phyloP scores from a whole-genome alignment of 2,329 filamentous ascomycete genomes.

The Trichophaea hybrida region DNA sequence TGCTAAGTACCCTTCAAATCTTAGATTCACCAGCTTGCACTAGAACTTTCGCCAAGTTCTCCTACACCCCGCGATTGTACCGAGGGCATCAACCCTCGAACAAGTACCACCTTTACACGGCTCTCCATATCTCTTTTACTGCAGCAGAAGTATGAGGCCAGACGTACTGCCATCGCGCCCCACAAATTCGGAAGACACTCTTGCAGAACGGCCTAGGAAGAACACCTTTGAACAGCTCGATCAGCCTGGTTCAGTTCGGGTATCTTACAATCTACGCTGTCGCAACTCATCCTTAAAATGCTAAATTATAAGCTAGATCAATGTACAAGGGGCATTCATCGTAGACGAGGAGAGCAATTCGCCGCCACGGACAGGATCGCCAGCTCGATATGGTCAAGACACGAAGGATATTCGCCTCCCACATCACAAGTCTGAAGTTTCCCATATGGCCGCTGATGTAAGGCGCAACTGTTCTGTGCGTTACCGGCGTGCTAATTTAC shows the following conservation, averaged over 20 bases:
- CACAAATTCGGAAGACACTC: too few relatives aligned
- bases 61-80: too few relatives aligned
- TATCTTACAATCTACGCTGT: background rate
- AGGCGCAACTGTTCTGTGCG: slow-evolving; percentile 30
- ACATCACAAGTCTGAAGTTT: slow-evolving; percentile 87
- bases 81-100: too few relatives aligned
- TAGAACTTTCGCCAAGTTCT: too few relatives aligned
- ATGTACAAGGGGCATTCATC: slow-evolving; percentile 91
- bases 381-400: slow-evolving; percentile 48
- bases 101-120: too few relatives aligned
- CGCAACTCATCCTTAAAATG: background rate
- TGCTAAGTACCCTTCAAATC: too few relatives aligned
- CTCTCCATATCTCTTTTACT: too few relatives aligned
- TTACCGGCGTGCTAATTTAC: background rate
- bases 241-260: slow-evolving; percentile 21
- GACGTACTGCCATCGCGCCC: too few relatives aligned
- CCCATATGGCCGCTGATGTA: slow-evolving; percentile 93
- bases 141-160: too few relatives aligned
- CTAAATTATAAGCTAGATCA: slow-evolving; percentile 45
- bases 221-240: background rate
- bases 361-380: slow-evolving; percentile 33
- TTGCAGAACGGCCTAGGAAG: too few relatives aligned
- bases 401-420: slow-evolving; percentile 91
- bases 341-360: slow-evolving; percentile 58
- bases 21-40: too few relatives aligned